phyloP scores from a whole-genome alignment of 441 rosid species.

The Adansonia rubrostipa region DNA sequence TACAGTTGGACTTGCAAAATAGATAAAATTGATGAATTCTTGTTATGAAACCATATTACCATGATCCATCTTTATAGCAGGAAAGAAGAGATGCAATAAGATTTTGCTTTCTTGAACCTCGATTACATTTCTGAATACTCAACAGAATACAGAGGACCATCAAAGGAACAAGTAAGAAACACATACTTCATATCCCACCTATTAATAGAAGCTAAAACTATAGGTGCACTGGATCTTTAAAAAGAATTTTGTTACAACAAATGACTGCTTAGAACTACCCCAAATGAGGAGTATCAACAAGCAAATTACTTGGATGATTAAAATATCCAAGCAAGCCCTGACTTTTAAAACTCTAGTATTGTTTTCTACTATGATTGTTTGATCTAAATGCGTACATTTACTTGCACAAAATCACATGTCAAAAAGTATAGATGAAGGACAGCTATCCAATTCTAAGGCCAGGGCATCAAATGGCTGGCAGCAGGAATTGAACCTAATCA shows the following conservation, averaged over 20 bases:
- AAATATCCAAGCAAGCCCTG: not conserved
- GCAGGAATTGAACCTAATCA: not conserved
- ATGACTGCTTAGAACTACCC: constrained; percentile 9
- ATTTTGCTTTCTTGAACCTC: constrained; percentile 68
- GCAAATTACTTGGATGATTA: not conserved
- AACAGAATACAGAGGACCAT: constrained; percentile 25
- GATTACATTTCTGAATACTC: constrained; percentile 48
- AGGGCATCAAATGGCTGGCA: not conserved
- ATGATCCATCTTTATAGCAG: constrained; percentile 52
- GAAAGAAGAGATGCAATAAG: constrained; percentile 59
- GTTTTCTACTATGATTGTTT: not conserved
- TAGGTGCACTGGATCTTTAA: not conserved
- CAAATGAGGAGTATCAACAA: constrained; percentile 4
- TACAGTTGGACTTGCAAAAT: constrained; percentile 23
- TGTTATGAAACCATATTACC: constrained; percentile 44
- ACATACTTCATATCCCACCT: not conserved
- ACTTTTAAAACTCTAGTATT: not conserved
- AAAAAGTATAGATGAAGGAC: not conserved
- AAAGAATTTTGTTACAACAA: not conserved
- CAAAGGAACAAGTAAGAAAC: constrained; percentile 27
- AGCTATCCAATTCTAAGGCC: not conserved
- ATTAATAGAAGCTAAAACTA: constrained; percentile 17
- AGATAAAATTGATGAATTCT: constrained; percentile 1
- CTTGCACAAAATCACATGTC: constrained; percentile 7
- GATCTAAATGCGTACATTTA: not conserved